Evolutionary conservation across 140 eudicot species (phyloP).

Genomic region (Erigeron philadelphicus): DNA sequence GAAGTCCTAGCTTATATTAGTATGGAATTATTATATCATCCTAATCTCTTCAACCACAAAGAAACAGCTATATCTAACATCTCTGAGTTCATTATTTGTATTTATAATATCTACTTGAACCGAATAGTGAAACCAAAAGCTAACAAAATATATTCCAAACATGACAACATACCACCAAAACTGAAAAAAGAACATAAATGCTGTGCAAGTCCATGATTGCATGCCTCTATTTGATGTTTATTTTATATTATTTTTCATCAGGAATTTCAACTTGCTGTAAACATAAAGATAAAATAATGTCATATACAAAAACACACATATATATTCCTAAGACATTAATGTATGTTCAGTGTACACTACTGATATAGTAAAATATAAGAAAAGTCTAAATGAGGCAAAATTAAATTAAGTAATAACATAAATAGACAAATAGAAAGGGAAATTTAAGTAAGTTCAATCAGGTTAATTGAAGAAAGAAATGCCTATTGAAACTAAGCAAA

Average conservation of each 20-base stretch:
- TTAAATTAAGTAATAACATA: not conserved
- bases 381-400: not conserved
- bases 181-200: conserved; percentile 14
- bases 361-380: conserved; percentile 9
- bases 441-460: not conserved
- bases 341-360: conserved; percentile 10
- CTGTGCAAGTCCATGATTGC: conserved; percentile 23
- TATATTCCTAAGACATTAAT: conserved; percentile 16
- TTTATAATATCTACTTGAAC: conserved; percentile 16
- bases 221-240: conserved; percentile 16
- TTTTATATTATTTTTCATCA: not conserved
- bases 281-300: conserved; percentile 12
- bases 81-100: conserved; percentile 3
- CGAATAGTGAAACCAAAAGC: not conserved
- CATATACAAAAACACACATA: conserved; percentile 10
- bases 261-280: conserved; percentile 13
- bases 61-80: not conserved
- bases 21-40: not conserved
- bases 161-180: conserved; percentile 8
- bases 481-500: too few species aligned
- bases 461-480: too few species aligned
- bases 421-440: conserved; percentile 1
- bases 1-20: not conserved
- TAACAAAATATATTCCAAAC: not conserved
- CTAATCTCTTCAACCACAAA: not conserved